Conservation (phyloP, 169 alveolate genomes). For the Eimeria sp. region DNA sequence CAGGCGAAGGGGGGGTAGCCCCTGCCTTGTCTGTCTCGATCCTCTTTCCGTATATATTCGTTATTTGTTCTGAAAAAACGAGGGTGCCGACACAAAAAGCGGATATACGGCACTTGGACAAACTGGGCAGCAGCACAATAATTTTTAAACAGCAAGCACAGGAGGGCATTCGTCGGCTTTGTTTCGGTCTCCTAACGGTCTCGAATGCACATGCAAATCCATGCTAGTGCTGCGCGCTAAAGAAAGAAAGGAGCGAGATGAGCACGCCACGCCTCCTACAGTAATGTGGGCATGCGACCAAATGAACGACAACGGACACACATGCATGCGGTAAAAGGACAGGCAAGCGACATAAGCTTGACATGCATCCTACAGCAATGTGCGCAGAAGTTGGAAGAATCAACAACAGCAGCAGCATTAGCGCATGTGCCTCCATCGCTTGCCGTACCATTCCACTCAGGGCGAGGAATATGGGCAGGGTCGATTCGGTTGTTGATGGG, state of each 20-base stretch:
- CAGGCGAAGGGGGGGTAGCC: slow-evolving; percentile 75
- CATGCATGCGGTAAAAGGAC: neutral
- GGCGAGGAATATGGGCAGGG: slow-evolving; percentile 82
- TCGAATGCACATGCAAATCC: too few species aligned
- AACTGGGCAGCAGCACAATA: neutral
- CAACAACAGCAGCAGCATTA: neutral
- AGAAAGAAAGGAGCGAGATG: neutral
- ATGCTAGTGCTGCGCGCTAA: neutral
- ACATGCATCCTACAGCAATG: neutral
- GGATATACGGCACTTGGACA: neutral
- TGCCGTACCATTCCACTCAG: slow-evolving; percentile 68
- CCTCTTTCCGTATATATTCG: slow-evolving; percentile 69
- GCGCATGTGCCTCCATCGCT: neutral
- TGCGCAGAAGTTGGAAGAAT: neutral
- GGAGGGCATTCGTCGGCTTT: too few species aligned
- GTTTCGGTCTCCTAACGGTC: too few species aligned
- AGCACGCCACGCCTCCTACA: neutral
- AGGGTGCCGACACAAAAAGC: neutral
- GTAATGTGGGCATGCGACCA: neutral
- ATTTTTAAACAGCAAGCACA: neutral
- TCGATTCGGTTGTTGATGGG: slow-evolving; percentile 74
- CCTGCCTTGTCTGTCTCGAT: slow-evolving; percentile 73
- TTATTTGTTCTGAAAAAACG: slow-evolving; percentile 39
- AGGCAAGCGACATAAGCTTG: neutral
- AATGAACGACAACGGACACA: neutral